phyloP scores from a whole-genome alignment of 345 rosid genomes.

The Camelina neglecta region DNA sequence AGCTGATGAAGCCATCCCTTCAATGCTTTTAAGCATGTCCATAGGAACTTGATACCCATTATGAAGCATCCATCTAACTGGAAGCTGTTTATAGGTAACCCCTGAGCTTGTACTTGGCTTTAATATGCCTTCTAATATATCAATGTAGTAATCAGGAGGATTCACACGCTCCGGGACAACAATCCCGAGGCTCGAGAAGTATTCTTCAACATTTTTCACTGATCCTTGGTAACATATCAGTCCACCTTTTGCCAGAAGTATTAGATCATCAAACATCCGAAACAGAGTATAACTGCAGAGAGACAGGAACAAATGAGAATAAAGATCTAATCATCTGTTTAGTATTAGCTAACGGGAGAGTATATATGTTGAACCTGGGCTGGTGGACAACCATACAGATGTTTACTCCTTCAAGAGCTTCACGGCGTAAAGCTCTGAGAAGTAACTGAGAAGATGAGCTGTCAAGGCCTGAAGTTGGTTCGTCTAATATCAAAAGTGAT shows the following conservation, averaged over 20 bases:
- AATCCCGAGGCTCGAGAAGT: constrained; percentile 81
- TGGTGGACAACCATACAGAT: constrained; percentile 96
- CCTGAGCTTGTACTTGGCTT: constrained; percentile 66
- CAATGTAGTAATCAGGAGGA: constrained; percentile 98
- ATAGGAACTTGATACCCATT: constrained; percentile 84
- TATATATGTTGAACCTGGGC: constrained; percentile 68
- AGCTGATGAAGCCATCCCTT: constrained; percentile 56
- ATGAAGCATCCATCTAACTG: constrained; percentile 98
- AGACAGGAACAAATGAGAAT: constrained; percentile 20
- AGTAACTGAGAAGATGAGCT: constrained; percentile 96
- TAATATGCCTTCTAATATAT: constrained; percentile 89
- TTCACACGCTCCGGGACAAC: constrained; percentile 86
- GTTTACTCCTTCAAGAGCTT: constrained; percentile 99
- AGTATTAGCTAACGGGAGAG: background rate
- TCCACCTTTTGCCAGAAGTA: constrained; percentile 97
- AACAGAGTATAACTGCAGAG: constrained; percentile 79
- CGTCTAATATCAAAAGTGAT: constrained; percentile 95
- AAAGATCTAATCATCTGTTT: background rate
- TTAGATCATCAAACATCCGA: constrained; percentile 94
- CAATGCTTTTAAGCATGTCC: constrained; percentile 78
- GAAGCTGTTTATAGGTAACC: constrained; percentile 79
- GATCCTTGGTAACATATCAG: constrained; percentile 89
- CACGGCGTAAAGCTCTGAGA: constrained; percentile 93
- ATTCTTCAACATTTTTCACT: constrained; percentile 94
- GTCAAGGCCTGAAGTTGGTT: constrained; percentile 98